Percentiles rank a stretch among this genome's conserved stretches.
Evolutionary conservation across 495 filamentous ascomycete species (phyloP).

Genomic region (Tuber magnatum): DNA sequence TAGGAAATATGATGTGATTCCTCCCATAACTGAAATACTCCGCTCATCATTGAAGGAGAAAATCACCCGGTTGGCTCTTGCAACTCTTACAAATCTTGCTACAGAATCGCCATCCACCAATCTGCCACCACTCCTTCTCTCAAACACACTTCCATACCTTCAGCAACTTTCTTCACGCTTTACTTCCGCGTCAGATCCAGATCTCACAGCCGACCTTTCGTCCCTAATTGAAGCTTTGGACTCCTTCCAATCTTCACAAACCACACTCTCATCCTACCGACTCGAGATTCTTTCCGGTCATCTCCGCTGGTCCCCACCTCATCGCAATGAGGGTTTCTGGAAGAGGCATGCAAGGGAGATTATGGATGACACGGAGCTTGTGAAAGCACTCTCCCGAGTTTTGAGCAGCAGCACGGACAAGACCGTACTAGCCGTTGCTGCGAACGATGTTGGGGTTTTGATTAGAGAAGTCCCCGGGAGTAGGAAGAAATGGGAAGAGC

Average conservation of each 20-base stretch:
- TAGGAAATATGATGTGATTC: conserved; percentile 85
- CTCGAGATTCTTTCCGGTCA: conserved; percentile 83
- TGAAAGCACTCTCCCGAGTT: conserved; percentile 72
- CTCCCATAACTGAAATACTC: conserved; percentile 81
- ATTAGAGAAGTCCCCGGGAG: conserved; percentile 88
- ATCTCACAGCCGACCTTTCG: conserved; percentile 79
- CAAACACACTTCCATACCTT: conserved; percentile 58
- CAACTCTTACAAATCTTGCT: conserved; percentile 80
- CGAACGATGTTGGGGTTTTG: conserved; percentile 83
- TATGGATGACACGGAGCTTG: conserved; percentile 76
- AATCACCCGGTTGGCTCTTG: conserved; percentile 83
- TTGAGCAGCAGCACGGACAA: conserved; percentile 57
- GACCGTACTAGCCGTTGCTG: conserved; percentile 89
- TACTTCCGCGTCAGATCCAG: conserved; percentile 63
- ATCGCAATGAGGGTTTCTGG: conserved; percentile 87
- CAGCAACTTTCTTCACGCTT: conserved; percentile 74
- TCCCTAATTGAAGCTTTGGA: conserved; percentile 70
- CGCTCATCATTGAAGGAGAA: conserved; percentile 95
- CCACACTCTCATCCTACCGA: conserved; percentile 92
- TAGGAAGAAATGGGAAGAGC: conserved; percentile 70
- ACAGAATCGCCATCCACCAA: conserved; percentile 52
- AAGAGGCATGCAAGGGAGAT: conserved; percentile 89
- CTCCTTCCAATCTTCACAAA: conserved; percentile 92
- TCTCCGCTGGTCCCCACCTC: conserved; percentile 90
- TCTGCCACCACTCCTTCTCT: conserved; percentile 60